Conservation (phyloP, 2,329 filamentous ascomycete species). For the Fusarium acutatum region DNA sequence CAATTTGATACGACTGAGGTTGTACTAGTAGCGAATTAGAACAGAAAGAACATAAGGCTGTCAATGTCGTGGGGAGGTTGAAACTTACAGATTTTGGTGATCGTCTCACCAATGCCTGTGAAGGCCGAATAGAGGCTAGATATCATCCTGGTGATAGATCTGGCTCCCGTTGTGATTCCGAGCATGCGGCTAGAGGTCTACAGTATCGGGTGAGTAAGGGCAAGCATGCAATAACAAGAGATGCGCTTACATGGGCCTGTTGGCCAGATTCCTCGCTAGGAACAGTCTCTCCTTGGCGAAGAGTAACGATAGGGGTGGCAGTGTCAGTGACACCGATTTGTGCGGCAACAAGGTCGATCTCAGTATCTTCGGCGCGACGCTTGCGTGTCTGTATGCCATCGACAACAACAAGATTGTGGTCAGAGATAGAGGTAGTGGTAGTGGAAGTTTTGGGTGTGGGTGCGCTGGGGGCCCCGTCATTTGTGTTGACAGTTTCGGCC, state of each 20-base stretch:
- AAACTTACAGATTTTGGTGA: conserved; percentile 38
- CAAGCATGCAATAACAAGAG: neutral
- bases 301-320: conserved; percentile 21
- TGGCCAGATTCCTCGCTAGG: conserved; percentile 10
- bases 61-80: neutral
- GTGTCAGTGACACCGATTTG: conserved; percentile 24
- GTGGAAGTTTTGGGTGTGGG: neutral
- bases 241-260: conserved; percentile 20
- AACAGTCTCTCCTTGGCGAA: conserved; percentile 26
- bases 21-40: conserved; percentile 30
- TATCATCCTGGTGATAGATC: conserved; percentile 44
- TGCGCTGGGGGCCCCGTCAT: neutral
- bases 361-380: conserved; percentile 42
- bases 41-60: neutral
- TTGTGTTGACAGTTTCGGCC: neutral
- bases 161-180: conserved; percentile 17
- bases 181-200: conserved; percentile 38
- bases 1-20: conserved; percentile 37
- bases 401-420: conserved; percentile 27
- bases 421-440: neutral
- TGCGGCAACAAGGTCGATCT: conserved; percentile 44
- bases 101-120: conserved; percentile 38
- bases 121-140: conserved; percentile 38
- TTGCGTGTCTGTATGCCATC: conserved; percentile 44
- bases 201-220: neutral